These are phyloP conservation scores for Cercospora zeina DNA, from an alignment of 2,329 filamentous ascomycete genomes.

Conservation along the genomic window DNA sequence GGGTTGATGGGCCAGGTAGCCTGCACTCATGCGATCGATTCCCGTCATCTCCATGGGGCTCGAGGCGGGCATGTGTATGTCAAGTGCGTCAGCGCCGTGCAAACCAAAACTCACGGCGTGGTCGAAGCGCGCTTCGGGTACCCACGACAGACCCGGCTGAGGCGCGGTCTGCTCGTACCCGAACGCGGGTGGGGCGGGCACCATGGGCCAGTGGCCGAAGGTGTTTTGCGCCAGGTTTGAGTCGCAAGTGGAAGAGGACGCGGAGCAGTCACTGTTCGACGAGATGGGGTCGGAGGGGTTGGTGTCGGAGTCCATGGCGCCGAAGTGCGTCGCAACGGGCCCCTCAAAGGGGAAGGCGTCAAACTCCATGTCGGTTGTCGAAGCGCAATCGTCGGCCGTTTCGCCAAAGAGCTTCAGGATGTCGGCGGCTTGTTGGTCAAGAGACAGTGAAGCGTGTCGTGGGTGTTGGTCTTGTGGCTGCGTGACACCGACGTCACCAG, in stretches of 20 bases:
- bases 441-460: conserved; percentile 26
- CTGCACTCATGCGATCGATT: conserved; percentile 15
- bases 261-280: conserved; percentile 21
- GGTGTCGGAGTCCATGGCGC: conserved; percentile 23
- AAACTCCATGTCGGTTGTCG: conserved; percentile 22
- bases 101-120: conserved; percentile 22
- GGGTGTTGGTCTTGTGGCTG: conserved; percentile 22
- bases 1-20: conserved; percentile 21
- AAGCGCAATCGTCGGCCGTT: conserved; percentile 16
- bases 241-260: conserved; percentile 25
- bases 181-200: conserved; percentile 16
- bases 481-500: conserved; percentile 28
- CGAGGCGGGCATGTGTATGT: conserved; percentile 29
- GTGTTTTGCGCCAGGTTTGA: conserved; percentile 17
- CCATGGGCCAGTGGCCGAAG: conserved; percentile 22
- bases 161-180: conserved; percentile 22
- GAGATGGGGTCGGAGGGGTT: conserved; percentile 17
- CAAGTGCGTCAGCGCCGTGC: conserved; percentile 22
- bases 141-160: conserved; percentile 22
- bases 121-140: conserved; percentile 23
- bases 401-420: conserved; percentile 22
- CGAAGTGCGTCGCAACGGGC: conserved; percentile 20
- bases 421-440: conserved; percentile 28
- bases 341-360: conserved; percentile 23
- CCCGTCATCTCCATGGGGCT: conserved; percentile 20